These are phyloP conservation scores for Galerina sulciceps DNA, from an alignment of 768 basidiomycete genomes.

Conservation along the genomic window DNA sequence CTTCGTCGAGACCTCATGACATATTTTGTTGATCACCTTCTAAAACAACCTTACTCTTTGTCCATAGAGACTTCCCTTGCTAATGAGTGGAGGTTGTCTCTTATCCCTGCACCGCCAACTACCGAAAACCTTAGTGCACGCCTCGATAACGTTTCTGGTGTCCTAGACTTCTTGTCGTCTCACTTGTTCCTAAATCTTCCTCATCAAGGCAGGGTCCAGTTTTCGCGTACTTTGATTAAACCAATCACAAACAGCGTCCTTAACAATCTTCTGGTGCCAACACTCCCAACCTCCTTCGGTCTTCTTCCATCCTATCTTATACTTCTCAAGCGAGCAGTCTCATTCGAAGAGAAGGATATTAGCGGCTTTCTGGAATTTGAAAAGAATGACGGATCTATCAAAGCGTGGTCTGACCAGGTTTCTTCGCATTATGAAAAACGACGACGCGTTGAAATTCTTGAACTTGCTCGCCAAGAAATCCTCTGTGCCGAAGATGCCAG, in stretches of 20 bases:
- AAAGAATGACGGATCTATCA: conserved; percentile 54
- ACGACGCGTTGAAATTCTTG: conserved; percentile 67
- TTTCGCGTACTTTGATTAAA: conserved; percentile 63
- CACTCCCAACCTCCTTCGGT: conserved; percentile 68
- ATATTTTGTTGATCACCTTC: conserved; percentile 61
- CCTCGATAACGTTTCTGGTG: conserved; percentile 56
- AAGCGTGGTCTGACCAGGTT: conserved; percentile 70
- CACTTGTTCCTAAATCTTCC: conserved; percentile 65
- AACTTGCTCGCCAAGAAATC: conserved; percentile 61
- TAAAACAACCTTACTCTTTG: conserved; percentile 56
- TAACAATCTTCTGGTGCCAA: conserved; percentile 66
- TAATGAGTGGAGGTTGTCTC: conserved; percentile 50
- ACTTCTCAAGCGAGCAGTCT: conserved; percentile 58
- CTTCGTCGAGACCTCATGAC: conserved; percentile 67
- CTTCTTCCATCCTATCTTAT: conserved; percentile 65
- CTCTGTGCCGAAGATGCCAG: conserved; percentile 40
- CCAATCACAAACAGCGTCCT: conserved; percentile 66
- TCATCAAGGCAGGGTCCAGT: conserved; percentile 41
- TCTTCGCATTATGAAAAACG: conserved; percentile 80
- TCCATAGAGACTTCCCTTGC: conserved; percentile 37
- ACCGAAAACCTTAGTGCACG: conserved; percentile 40
- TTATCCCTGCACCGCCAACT: conserved; percentile 48
- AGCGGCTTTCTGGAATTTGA: conserved; percentile 53
- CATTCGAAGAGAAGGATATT: conserved; percentile 66
- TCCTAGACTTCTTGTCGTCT: conserved; percentile 66